Evolutionary conservation across 1,139 yeast genomes (phyloP).

Genomic region (Hemisphaericaspora xylanilytica): DNA sequence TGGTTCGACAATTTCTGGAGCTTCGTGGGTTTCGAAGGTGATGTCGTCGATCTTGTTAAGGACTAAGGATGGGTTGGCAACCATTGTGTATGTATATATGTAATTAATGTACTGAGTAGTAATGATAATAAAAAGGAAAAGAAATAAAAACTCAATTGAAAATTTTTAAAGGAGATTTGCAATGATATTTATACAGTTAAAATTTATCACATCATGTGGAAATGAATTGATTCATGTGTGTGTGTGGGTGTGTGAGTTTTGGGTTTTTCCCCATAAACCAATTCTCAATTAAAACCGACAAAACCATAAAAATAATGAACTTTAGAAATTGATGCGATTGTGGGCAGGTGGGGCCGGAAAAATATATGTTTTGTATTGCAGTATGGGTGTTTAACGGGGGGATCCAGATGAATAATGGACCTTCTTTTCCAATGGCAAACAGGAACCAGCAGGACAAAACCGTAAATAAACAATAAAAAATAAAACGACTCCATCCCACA

Average conservation of each 20-base stretch:
- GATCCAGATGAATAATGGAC: slow-evolving; percentile 5
- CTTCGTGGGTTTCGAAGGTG: slow-evolving; percentile 60
- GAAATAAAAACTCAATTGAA: not conserved
- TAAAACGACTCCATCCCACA: not conserved
- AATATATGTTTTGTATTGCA: slow-evolving; percentile 1
- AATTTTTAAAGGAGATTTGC: not conserved
- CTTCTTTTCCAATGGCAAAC: not conserved
- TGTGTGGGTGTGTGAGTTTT: too few relatives aligned
- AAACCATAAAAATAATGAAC: not conserved
- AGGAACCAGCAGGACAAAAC: not conserved
- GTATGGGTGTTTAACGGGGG: slow-evolving; percentile 5
- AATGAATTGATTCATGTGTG: not conserved
- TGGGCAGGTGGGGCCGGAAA: slow-evolving; percentile 4
- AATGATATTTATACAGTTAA: slow-evolving; percentile 2
- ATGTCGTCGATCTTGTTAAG: slow-evolving; percentile 64
- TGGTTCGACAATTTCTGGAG: slow-evolving; percentile 60
- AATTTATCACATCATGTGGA: not conserved
- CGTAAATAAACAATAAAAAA: not conserved
- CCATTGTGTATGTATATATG: slow-evolving; percentile 14
- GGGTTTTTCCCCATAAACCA: not conserved
- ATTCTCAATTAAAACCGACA: too few relatives aligned
- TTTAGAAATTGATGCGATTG: not conserved
- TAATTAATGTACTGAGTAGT: not conserved
- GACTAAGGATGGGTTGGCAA: slow-evolving; percentile 64
- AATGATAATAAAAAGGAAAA: not conserved